These are phyloP conservation scores for Deinandra increscens DNA, from an alignment of 129 eudicot species.

Conservation along the genomic window DNA sequence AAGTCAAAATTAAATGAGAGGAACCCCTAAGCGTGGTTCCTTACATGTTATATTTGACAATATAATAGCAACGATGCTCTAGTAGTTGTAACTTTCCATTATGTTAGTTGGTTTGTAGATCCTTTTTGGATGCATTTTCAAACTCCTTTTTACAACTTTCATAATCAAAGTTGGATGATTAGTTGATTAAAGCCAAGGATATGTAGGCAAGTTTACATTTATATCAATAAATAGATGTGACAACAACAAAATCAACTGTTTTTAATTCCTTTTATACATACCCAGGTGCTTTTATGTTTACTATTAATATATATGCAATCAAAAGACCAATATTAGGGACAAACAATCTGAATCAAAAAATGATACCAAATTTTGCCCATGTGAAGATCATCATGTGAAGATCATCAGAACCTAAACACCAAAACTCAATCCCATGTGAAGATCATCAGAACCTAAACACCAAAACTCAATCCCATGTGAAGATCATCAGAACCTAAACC, in stretches of 20 bases:
- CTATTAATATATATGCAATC: slow-evolving; percentile 9
- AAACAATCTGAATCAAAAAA: slow-evolving; percentile 15
- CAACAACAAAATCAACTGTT: slow-evolving; percentile 26
- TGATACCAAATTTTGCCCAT: no score
- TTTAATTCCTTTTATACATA: slow-evolving; percentile 16
- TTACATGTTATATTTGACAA: neutral
- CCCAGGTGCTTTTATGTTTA: slow-evolving; percentile 27
- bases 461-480: slow-evolving; percentile 22
- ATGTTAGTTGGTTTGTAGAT: neutral
- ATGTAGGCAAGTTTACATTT: slow-evolving; percentile 7
- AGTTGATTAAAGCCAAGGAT: neutral
- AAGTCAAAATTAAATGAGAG: no score
- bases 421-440: no score
- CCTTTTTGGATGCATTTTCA: neutral
- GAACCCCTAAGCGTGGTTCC: no score
- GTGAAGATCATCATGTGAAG: no score
- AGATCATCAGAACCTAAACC: slow-evolving; percentile 25
- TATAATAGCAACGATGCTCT: neutral
- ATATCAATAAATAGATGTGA: neutral
- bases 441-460: no score
- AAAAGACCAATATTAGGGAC: neutral
- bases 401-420: no score
- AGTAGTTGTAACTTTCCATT: no score
- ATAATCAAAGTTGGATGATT: neutral
- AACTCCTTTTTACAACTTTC: neutral